Evolutionary conservation across 1,284 basidiomycete species (phyloP), one percentile per base, ranked within the genome.

Genomic region (Cutaneotrichosporon daszewskae): DNA sequence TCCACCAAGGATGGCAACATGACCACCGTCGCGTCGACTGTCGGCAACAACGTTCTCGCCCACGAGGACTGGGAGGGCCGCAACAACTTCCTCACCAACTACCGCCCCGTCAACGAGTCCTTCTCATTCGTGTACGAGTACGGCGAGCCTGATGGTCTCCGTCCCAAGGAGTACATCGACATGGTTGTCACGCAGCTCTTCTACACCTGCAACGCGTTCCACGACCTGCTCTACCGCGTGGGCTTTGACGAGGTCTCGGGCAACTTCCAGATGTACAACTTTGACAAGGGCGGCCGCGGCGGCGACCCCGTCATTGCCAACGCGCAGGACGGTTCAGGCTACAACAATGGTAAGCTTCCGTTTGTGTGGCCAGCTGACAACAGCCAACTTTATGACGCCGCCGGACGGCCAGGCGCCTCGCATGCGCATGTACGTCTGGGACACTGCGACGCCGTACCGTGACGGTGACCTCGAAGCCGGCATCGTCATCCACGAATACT

Each of bases 221-320:
- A 76, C 59, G 76, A 76, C 57, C 48, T 71, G 14, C 58, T 66
- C 29, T 62, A 72, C 53, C 79, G 81, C 32, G 84, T 90, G 53
- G 91, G 91, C 22, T 95, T 96, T 69, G 85, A 86, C 63, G 91
- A 96, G 70, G 77, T 79, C 8, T 76, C 88, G 3, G 90, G 92
- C 28, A 97, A 97, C 78, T 97, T 97, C 83, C 92, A 97, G 72
- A 87, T 92, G 66, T 77, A 88, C 78, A 96, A 97, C 80, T 91
- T 90, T 63, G 88, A 82, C 1, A 81, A 83, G 39, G 92, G 91
- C 25, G 92, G 92, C 31, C 73, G 74, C 46, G 90, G 87, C 60
- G 79, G 80, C 51, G 92, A 97, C 58, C 90, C 82, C 32, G 87
- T 97, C 53, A 89, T 95, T 54, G 83, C 88, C 43, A 94, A 94